Evolutionary conservation across 352 stramenopile species (phyloP), one percentile per base, ranked within the genome.

Genomic region (Phytopythium aichiense): DNA sequence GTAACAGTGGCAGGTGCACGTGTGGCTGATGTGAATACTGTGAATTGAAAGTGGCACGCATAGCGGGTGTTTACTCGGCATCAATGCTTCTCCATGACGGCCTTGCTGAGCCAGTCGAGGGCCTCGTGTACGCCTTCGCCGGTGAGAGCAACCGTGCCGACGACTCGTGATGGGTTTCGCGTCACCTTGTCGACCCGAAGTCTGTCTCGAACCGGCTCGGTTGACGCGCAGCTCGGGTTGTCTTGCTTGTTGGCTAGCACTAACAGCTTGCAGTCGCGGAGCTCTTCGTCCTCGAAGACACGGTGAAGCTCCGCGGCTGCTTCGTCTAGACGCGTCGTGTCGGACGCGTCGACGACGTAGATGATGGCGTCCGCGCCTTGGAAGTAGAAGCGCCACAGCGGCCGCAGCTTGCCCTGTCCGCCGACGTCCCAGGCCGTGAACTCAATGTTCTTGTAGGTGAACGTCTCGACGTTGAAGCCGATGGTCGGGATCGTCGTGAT

Each of bases 351-450:
- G 28, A 96, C 71, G 28, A 96, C 85, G 57, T 90, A 97, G 62
- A 97, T 92, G n/a, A 96, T 54, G 4, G 68, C 88, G 52, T 92
- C 69, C 0, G 76, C 77, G 56, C 78, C 67, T 6, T 74, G 37
- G 55, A 79, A 88, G 70, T 97, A 96, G 58, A 94, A 79, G 20
- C 67, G 64, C 84, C 81, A 96, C 5, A 96, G 66, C 12, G 65
- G 56, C 6, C 88, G 79, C 20, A 96, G 48, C 53, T 86, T 91
- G 48, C 84, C 70, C 46, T 92, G 76, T 0, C 83, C 87, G 13
- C 87, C 84, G 18, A 96, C 73, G 66, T 96, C 88, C 85, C 85
- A 96, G 18, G 77, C 76, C 7, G 73, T 91, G 61, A 96, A 87
- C 55, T 78, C 71, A 18, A 88, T 82, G 57, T 87, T 85, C 63